These are phyloP conservation scores for Cyberlindnera americana DNA, from an alignment of 805 yeast species.

Conservation along the genomic window DNA sequence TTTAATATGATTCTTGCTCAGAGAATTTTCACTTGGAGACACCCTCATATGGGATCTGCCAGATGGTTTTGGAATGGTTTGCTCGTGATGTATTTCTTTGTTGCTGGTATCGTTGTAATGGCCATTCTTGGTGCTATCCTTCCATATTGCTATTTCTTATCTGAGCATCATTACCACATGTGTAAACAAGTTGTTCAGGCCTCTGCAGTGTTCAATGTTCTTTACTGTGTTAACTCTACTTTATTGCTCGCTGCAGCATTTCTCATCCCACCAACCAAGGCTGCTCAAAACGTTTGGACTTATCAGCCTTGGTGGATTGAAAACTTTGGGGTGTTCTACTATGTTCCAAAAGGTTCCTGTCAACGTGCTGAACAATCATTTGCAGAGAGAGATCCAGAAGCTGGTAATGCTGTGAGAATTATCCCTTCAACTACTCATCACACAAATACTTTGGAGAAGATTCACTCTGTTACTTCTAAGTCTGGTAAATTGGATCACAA, in stretches of 20 bases:
- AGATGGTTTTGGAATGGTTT: conserved; percentile 47
- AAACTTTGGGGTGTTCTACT: conserved; percentile 55
- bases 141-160: conserved; percentile 56
- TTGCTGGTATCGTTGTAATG: conserved; percentile 58
- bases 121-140: conserved; percentile 60
- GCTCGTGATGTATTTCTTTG: conserved; percentile 49
- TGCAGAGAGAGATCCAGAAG: conserved; percentile 40
- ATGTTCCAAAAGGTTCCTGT: conserved; percentile 51
- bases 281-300: conserved; percentile 47
- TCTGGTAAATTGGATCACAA: conserved; percentile 44
- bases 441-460: conserved; percentile 31
- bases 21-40: conserved; percentile 73
- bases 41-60: conserved; percentile 63
- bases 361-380: conserved; percentile 45
- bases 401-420: conserved; percentile 30
- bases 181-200: conserved; percentile 55
- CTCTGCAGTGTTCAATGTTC: conserved; percentile 41
- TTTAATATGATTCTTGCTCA: conserved; percentile 65
- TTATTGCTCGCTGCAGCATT: conserved; percentile 48
- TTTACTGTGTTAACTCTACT: conserved; percentile 54
- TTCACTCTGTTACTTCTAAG: conserved; percentile 29
- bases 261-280: conserved; percentile 49
- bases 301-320: conserved; percentile 82
- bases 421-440: conserved; percentile 50
- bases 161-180: conserved; percentile 40